Percentiles rank a stretch among this genome's conserved stretches.
phyloP scores from a whole-genome alignment of 108 stramenopile species.

The Epipyxis sp. region DNA sequence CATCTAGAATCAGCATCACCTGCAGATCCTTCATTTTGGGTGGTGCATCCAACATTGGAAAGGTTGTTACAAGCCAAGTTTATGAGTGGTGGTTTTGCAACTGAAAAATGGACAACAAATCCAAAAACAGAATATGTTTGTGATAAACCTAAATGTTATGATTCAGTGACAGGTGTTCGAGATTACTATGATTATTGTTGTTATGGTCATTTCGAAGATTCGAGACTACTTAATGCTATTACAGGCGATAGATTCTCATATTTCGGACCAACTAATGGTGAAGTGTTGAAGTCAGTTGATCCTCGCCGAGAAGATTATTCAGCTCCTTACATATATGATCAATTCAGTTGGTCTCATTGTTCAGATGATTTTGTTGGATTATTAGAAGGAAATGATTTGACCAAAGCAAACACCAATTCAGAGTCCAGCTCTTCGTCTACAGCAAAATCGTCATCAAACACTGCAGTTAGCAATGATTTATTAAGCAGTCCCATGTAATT shows the following conservation, averaged over 20 bases:
- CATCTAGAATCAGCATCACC: conserved; percentile 32
- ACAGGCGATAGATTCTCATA: conserved; percentile 23
- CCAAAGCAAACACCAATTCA: no score
- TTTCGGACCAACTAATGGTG: conserved; percentile 13
- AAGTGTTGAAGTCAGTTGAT: neutral
- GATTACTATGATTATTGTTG: neutral
- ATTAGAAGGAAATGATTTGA: no score
- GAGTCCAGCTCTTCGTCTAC: no score
- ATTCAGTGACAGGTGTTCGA: neutral
- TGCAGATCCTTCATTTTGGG: no score
- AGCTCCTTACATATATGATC: conserved; percentile 42
- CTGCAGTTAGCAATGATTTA: no score
- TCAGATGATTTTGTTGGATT: no score
- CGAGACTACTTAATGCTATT: neutral
- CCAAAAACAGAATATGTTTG: neutral
- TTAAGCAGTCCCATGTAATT: no score
- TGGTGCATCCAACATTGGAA: conserved; percentile 48
- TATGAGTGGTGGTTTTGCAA: conserved; percentile 33
- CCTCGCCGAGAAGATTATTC: neutral
- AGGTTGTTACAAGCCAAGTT: conserved; percentile 38
- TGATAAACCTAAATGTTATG: neutral
- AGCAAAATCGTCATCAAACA: no score
- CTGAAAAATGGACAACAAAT: neutral
- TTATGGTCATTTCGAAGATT: neutral
- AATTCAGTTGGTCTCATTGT: conserved; percentile 44